Percentiles rank a stretch among this genome's conserved stretches.
Evolutionary conservation across 2,329 filamentous ascomycete genomes (phyloP).

Genomic region (Claviceps paspali): DNA sequence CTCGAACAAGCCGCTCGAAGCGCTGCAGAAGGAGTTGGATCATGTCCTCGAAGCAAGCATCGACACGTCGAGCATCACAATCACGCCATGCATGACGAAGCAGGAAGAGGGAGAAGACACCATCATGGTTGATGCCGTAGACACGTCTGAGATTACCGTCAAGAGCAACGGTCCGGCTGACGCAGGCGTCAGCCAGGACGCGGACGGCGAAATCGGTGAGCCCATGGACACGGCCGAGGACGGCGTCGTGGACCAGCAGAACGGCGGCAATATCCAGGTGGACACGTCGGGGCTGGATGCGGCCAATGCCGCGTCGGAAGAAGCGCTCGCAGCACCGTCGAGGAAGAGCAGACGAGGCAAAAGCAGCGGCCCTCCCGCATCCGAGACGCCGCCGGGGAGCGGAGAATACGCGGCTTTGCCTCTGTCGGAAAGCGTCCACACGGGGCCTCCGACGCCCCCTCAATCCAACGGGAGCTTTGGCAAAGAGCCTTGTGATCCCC

Average conservation of each 20-base stretch:
- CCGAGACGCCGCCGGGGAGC: slow-evolving; percentile 31
- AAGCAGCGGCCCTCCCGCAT: slow-evolving; percentile 12
- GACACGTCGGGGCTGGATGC: slow-evolving; percentile 25
- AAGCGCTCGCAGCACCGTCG: slow-evolving; percentile 7
- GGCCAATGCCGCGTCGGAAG: slow-evolving; percentile 9
- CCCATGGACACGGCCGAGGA: slow-evolving; percentile 13
- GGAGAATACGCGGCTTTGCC: slow-evolving; percentile 26
- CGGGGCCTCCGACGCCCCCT: slow-evolving; percentile 48
- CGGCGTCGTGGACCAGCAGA: slow-evolving; percentile 14
- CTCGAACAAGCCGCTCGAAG: slow-evolving; percentile 52
- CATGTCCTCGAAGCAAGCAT: slow-evolving; percentile 54
- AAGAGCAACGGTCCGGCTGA: slow-evolving; percentile 15
- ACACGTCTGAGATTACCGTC: slow-evolving; percentile 32
- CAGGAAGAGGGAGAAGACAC: slow-evolving; percentile 27
- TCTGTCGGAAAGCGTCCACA: slow-evolving; percentile 12
- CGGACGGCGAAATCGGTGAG: slow-evolving; percentile 10
- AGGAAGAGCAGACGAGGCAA: slow-evolving; percentile 13
- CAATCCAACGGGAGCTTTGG: slow-evolving; percentile 45
- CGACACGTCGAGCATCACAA: slow-evolving; percentile 32
- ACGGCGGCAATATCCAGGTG: slow-evolving; percentile 29
- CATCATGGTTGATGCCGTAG: slow-evolving; percentile 33
- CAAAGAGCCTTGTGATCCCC: slow-evolving; percentile 32
- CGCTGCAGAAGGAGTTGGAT: slow-evolving; percentile 59
- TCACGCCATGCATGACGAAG: slow-evolving; percentile 20
- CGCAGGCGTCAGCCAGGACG: slow-evolving; percentile 10